A percentile compares a stretch with the other conserved stretches of the same genome.
phyloP scores from a whole-genome alignment of 2,329 filamentous ascomycete genomes.

The Dothideomycetidae sp. region DNA sequence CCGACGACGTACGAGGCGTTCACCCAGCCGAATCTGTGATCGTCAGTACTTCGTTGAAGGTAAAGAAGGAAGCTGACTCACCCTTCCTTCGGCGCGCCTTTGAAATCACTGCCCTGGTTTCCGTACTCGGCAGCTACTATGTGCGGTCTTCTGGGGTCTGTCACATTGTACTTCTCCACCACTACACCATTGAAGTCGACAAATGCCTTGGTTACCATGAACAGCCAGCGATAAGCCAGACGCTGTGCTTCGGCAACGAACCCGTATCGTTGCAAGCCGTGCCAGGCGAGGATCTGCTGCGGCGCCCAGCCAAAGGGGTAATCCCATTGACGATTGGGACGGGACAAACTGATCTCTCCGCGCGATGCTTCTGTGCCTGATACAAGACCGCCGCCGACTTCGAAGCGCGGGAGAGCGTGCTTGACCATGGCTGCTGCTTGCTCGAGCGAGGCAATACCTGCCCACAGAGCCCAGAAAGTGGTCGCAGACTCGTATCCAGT shows the following conservation, averaged over 20 bases:
- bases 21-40: constrained; percentile 81
- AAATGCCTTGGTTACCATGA: constrained; percentile 97
- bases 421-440: constrained; percentile 75
- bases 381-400: constrained; percentile 73
- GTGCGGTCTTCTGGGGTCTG: constrained; percentile 75
- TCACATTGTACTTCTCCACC: constrained; percentile 98
- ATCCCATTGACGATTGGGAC: constrained; percentile 96
- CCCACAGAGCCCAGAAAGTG: constrained; percentile 96
- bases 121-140: constrained; percentile 94
- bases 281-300: constrained; percentile 97
- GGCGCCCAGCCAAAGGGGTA: constrained; percentile 97
- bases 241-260: constrained; percentile 82
- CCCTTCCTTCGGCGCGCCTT: constrained; percentile 91
- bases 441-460: constrained; percentile 68
- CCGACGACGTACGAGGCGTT: constrained; percentile 97
- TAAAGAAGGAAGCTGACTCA: constrained; percentile 39
- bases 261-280: constrained; percentile 77
- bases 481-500: constrained; percentile 81
- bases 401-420: constrained; percentile 72
- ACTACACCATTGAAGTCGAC: constrained; percentile 97
- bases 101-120: constrained; percentile 90
- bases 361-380: constrained; percentile 84
- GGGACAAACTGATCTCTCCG: constrained; percentile 60
- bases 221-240: constrained; percentile 89
- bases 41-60: not conserved